These are phyloP conservation scores for Apiospora hydei DNA, from an alignment of 2,329 filamentous ascomycete genomes.

Conservation along the genomic window DNA sequence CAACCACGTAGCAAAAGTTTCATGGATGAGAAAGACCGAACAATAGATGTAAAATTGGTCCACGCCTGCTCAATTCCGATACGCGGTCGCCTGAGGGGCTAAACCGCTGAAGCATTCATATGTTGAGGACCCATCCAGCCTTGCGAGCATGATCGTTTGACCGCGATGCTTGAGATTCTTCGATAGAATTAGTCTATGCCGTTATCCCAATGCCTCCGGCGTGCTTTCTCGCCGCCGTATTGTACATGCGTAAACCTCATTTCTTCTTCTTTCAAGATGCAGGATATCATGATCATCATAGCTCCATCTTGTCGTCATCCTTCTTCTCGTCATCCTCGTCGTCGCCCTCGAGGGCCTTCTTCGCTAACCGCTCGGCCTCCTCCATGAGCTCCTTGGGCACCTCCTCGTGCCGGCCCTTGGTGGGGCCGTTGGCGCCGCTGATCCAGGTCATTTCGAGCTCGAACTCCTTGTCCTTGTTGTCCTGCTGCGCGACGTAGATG, in stretches of 20 bases:
- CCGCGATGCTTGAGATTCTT: constrained; percentile 25
- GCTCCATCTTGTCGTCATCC: constrained; percentile 86
- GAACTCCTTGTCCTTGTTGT: constrained; percentile 99
- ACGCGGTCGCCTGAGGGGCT: not conserved
- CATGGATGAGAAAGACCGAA: not conserved
- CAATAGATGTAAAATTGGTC: not conserved
- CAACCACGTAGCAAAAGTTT: not conserved
- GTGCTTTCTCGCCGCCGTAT: constrained; percentile 26
- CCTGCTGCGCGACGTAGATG: constrained; percentile 96
- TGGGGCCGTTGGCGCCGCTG: constrained; percentile 82
- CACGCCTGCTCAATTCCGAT: not conserved
- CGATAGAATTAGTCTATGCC: constrained; percentile 28
- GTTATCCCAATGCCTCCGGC: constrained; percentile 18
- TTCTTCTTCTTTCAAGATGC: not conserved
- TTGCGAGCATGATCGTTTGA: not conserved
- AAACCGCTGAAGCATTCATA: not conserved
- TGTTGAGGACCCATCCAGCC: not conserved
- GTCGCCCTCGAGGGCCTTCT: constrained; percentile 86
- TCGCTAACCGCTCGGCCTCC: constrained; percentile 91
- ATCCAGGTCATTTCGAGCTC: constrained; percentile 99
- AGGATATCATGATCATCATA: constrained; percentile 42
- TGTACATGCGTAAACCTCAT: constrained; percentile 28
- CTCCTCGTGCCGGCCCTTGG: constrained; percentile 90
- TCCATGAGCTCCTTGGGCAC: constrained; percentile 90
- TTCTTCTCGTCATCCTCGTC: constrained; percentile 77